Conservation (phyloP, 2,329 filamentous ascomycete genomes). For the Scytalidium sp. region DNA sequence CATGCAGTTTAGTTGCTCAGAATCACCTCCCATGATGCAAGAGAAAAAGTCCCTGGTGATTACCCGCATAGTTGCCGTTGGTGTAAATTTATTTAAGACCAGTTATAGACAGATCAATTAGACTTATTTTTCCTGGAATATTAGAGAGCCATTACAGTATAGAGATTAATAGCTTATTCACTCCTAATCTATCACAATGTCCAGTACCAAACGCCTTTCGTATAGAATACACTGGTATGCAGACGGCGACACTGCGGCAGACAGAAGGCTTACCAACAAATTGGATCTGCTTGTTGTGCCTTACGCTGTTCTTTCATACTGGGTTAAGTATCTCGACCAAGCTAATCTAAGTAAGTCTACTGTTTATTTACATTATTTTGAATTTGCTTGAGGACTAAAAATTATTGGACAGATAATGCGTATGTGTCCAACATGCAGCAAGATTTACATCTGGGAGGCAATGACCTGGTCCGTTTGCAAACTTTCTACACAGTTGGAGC, state of each 20-base stretch:
- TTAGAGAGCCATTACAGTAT: too few relatives aligned
- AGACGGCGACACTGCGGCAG: conserved; percentile 44
- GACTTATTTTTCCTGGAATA: too few relatives aligned
- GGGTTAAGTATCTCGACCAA: conserved; percentile 34
- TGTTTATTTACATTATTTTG: not conserved
- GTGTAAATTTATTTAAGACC: too few relatives aligned
- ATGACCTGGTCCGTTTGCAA: conserved; percentile 40
- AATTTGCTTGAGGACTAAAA: too few relatives aligned
- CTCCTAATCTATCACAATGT: not conserved
- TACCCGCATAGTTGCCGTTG: too few relatives aligned
- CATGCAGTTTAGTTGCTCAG: too few relatives aligned
- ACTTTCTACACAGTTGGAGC: conserved; percentile 21
- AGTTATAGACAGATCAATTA: too few relatives aligned
- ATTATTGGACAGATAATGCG: conserved; percentile 24
- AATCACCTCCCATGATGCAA: too few relatives aligned
- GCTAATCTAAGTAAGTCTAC: conserved; percentile 17
- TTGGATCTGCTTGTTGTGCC: conserved; percentile 54
- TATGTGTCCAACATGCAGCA: conserved; percentile 31
- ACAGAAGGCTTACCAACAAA: conserved; percentile 50
- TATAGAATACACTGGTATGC: conserved; percentile 52
- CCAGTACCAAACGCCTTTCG: not conserved
- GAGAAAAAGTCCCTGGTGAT: too few relatives aligned
- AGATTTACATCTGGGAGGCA: conserved; percentile 45
- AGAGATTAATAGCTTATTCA: too few relatives aligned
- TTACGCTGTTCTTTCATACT: conserved; percentile 53